Conservation (phyloP, 352 stramenopile genomes). For the Aphanomyces astaci region DNA sequence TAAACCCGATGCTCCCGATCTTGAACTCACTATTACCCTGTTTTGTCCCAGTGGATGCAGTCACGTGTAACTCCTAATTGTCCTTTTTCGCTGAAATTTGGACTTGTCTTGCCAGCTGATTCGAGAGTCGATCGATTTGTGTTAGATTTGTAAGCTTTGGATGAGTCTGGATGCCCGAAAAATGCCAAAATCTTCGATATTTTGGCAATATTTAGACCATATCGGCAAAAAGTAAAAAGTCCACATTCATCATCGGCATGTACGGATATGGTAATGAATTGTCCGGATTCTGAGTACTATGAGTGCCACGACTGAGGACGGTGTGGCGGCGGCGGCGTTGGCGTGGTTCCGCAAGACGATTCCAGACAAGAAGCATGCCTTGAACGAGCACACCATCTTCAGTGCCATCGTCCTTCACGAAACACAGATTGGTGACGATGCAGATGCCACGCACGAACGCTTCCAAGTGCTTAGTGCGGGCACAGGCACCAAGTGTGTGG, state of each 20-base stretch:
- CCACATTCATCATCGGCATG: not conserved
- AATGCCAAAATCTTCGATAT: too few relatives aligned
- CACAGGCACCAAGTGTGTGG: slow-evolving; percentile 79
- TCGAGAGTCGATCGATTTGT: too few relatives aligned
- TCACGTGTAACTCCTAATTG: too few relatives aligned
- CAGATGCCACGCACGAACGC: not conserved
- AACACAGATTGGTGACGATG: not conserved
- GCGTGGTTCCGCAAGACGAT: slow-evolving; percentile 49
- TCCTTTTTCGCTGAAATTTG: too few relatives aligned
- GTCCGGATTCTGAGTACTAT: not conserved
- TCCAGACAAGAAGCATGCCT: slow-evolving; percentile 49
- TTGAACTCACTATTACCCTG: too few relatives aligned
- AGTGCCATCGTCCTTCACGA: slow-evolving; percentile 42
- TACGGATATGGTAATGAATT: not conserved
- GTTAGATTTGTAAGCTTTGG: too few relatives aligned
- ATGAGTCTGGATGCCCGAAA: too few relatives aligned
- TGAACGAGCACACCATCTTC: slow-evolving; percentile 54
- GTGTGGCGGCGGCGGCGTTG: slow-evolving; percentile 41
- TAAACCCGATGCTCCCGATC: too few relatives aligned
- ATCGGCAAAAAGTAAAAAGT: too few relatives aligned
- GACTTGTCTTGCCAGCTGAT: too few relatives aligned
- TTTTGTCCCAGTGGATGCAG: too few relatives aligned
- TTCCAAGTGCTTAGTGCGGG: slow-evolving; percentile 44
- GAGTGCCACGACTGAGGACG: not conserved
- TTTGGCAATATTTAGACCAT: too few relatives aligned